Base-by-base conservation (phyloP, 139 green algal genomes). In the Ettlia oleoabundans region DNA sequence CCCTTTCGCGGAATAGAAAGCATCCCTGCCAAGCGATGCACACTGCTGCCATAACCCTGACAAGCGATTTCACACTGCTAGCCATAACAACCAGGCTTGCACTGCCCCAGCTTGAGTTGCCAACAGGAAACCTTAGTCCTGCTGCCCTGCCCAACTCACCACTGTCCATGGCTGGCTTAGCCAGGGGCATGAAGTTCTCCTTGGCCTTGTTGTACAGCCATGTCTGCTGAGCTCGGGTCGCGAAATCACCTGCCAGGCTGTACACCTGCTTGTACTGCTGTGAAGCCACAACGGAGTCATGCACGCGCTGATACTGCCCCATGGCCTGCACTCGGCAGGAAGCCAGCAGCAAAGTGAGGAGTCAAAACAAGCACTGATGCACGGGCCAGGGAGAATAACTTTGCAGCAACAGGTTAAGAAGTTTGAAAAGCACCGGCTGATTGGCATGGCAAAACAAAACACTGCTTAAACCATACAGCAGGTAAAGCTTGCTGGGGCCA, bases 181-280 rank as follows among this genome's bases (percentile, higher is more conserved):
- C 72, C 10, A 70, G 24, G 19, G 82, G 82, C 32, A 69, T 63
- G 41, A 86, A 42, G 64, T 77, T 83, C 75, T 79, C 40, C 42
- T 62, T 55, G 42, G 75, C 82, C 41, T 71, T 79, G 32, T 15
- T 33, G 64, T 73, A 79, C 30, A 86, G 38, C 37, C 53, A 72
- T 28, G 75, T 82, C 33, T 67, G n/a, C 62, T 86, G 74, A 15
- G 43, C 74, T 22, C 66, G 62, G 37, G 74, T 42, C 32, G 72
- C 42, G n/a, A 79, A 28, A 10, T 33, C 30, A 30, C 33, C 18
- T 24, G 82, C 69, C 61, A 80, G 61, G 38, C 35, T n/a, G 53
- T 73, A 84, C 26, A 70, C 51, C 66, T 88, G 82, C 63, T 80
- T 80, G 79, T 88, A 88, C 71, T 80, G 78, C 26, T 53, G 66